Evolutionary conservation across 495 filamentous ascomycete species (phyloP), one percentile per base, ranked within the genome.

Genomic region (Aspergillus steynii): DNA sequence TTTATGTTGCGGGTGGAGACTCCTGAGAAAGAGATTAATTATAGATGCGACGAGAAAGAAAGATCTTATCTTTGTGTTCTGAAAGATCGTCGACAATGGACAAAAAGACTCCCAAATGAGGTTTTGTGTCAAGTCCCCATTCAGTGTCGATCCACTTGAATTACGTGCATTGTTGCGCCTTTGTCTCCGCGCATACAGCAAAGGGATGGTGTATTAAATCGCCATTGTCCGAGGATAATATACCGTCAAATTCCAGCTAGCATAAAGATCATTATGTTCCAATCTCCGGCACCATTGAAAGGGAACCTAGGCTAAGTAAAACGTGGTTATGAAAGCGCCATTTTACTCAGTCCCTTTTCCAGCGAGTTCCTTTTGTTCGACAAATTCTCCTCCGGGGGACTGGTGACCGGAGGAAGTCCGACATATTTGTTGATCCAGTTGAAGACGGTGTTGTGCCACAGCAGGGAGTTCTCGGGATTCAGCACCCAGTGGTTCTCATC

Each of bases 391-490:
- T 60, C 42, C 25, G 52, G 52, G 12, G 27, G 34, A 12, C 50
- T 58, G 10, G 69, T 60, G 2, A 74, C 50, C 3, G 74, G 66
- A 2, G 81, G 73, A 49, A 83, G 66, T 5, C 89, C 92, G 3
- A 85, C 85, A 66, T 87, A 88, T 71, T 89, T 89, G 74, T 97
- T 97, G 61, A 97, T 94, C 87, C 88, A 98, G 53, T 87, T 87
- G 37, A 97, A 64, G 9, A 97, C 92, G 45, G 90, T 89, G n/a
- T 81, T 85, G 70, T 97, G 92, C 94, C 94, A 98, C 49, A 95
- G 79, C 27, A 97, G 76, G 8, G 86, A 88, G 70, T 97, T 98
- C 71, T 98, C 94, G 2, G 88, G 91, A 68, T 96, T 93, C 49
- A 97, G 67, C 26, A 98, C 93, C 90, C 91, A 98, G 75, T 96